Base-by-base conservation (phyloP, 2,329 filamentous ascomycete species). In the Myriosclerotinia scirpicola region DNA sequence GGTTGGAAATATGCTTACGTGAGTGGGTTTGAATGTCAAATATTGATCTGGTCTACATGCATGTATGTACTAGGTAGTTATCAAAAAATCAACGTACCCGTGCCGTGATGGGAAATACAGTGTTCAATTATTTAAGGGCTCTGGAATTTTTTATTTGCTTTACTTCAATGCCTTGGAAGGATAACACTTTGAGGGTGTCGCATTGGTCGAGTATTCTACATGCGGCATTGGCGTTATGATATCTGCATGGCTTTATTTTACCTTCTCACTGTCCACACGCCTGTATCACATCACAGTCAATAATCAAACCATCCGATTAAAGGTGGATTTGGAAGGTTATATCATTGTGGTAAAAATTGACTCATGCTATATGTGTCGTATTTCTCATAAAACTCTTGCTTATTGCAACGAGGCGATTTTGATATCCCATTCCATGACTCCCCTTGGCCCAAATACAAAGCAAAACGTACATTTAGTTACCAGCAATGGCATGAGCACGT, bases 401-500 rank as follows among this genome's bases (percentile, higher is more conserved):
- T 67, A 72, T 70, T 69, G 71, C 68, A 71, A 71, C 64, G 70
- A 73, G 70, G 66, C 26, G 44, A 61, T 61, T 61, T 71, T 62
- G 38, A 73, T 71, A 69, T 74, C 73, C 74, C 75, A 74, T 75
- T 67, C 74, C 73, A 70, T 70, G 66, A 69, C 69, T 65, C 69
- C 63, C 62, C 70, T n/a, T 67, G 60, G 67, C 64, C 59, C 66
- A 67, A 72, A 67, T 69, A 70, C 71, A 73, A 67, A 71, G 61
- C 65, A 70, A 71, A 71, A 62, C 67, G 66, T 67, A 74, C 72
- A 72, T 70, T 74, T 75, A 76, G 59, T 73, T 65, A 65, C 70
- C 71, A 62, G 76, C 75, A 71, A 77, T 76, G 66, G 75, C 73
- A 53, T 77, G 72, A 75, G 93, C 92, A 80, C 95, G 91, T 81